phyloP scores from a whole-genome alignment of 768 basidiomycete species.

The Leccinum boreale region DNA sequence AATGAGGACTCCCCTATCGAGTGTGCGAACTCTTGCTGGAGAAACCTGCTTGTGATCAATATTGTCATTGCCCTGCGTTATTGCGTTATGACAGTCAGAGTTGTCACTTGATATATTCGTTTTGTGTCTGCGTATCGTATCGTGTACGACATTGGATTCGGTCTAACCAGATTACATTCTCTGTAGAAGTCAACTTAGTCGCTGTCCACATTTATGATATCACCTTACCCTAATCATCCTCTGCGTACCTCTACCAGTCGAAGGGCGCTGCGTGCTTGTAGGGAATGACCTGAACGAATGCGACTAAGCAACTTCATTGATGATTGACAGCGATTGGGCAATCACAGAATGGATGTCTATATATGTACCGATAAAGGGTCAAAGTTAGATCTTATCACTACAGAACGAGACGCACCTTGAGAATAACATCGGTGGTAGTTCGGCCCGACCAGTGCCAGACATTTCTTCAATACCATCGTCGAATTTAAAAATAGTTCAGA shows the following conservation, averaged over 20 bases:
- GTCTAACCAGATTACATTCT: background rate
- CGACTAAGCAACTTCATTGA: slow-evolving; percentile 9
- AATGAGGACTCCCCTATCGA: background rate
- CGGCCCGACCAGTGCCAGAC: slow-evolving; percentile 77
- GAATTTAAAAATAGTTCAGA: too few relatives aligned
- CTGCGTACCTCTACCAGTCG: background rate
- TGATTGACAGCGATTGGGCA: slow-evolving; percentile 55
- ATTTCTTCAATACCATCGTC: slow-evolving; percentile 77
- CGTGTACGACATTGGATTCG: background rate
- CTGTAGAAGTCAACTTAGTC: background rate
- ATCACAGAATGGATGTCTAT: slow-evolving; percentile 52
- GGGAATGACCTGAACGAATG: background rate
- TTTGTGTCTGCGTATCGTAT: background rate
- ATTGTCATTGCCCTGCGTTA: background rate
- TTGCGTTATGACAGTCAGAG: background rate
- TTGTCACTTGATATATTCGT: background rate
- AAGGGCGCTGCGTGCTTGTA: background rate
- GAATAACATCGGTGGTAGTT: slow-evolving; percentile 44
- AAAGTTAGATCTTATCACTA: slow-evolving; percentile 4
- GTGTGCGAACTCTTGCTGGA: slow-evolving; percentile 5
- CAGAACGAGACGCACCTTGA: slow-evolving; percentile 48
- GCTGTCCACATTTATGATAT: background rate
- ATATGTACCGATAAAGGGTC: slow-evolving; percentile 32
- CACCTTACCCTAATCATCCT: background rate
- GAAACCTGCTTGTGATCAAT: slow-evolving; percentile 14